Conservation (phyloP, 2,329 filamentous ascomycete species). For the Aspergillus ibericus region DNA sequence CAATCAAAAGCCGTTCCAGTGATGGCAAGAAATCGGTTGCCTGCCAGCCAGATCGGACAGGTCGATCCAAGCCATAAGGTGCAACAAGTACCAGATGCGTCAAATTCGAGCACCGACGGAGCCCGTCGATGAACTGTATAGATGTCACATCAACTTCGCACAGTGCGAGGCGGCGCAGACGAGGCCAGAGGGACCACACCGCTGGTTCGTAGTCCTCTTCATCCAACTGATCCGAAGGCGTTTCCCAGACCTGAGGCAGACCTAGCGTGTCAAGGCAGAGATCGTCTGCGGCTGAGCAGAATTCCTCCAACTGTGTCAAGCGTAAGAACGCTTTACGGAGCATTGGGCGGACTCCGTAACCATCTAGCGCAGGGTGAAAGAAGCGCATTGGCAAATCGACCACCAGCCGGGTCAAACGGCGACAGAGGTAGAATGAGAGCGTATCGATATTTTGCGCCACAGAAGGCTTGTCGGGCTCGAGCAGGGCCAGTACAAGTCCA, state of each 20-base stretch:
- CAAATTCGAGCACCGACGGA: slow-evolving; percentile 9
- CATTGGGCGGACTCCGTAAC: slow-evolving; percentile 2
- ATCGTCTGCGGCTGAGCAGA: slow-evolving; percentile 15
- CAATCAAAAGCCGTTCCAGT: slow-evolving; percentile 12
- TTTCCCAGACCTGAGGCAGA: not conserved
- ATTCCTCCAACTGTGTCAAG: slow-evolving; percentile 13
- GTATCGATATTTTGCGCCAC: slow-evolving; percentile 8
- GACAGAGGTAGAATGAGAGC: slow-evolving; percentile 1
- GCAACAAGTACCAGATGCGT: slow-evolving; percentile 16
- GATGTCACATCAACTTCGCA: slow-evolving; percentile 12
- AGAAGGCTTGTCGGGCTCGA: slow-evolving; percentile 4
- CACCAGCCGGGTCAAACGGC: slow-evolving; percentile 9
- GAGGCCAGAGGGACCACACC: slow-evolving; percentile 17
- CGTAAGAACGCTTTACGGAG: slow-evolving; percentile 14
- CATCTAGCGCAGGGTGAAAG: slow-evolving; percentile 11
- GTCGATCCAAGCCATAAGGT: slow-evolving; percentile 7
- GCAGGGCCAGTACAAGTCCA: slow-evolving; percentile 14
- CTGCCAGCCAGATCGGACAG: slow-evolving; percentile 2
- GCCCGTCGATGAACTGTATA: slow-evolving; percentile 8
- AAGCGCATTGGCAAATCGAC: slow-evolving; percentile 14
- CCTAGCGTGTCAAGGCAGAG: slow-evolving; percentile 9
- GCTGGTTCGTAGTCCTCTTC: slow-evolving; percentile 7
- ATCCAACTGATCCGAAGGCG: not conserved
- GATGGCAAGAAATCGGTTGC: slow-evolving; percentile 5
- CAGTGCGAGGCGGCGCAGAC: slow-evolving; percentile 12